Percentiles rank a stretch among this genome's conserved stretches.
Evolutionary conservation across 1,139 yeast genomes (phyloP).

Genomic region (Eremothecium gossypii): DNA sequence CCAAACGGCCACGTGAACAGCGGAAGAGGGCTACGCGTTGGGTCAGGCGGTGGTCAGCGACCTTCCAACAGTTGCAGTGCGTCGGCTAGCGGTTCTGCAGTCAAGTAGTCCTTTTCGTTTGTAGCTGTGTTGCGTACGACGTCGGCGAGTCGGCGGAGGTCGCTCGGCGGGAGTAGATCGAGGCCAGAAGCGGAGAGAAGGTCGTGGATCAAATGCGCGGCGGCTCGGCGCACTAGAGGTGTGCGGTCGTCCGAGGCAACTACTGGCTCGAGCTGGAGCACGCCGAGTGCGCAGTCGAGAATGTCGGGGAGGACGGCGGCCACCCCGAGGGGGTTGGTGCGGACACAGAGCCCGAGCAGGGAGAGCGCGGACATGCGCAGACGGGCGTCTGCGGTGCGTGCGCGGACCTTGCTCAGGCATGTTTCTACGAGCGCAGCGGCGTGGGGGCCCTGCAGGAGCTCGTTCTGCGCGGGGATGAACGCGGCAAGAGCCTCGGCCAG

Average conservation of each 20-base stretch:
- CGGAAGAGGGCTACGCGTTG: no score
- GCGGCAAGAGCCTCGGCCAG: constrained; percentile 73
- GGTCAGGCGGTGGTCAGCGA: no score
- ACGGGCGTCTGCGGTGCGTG: constrained; percentile 40
- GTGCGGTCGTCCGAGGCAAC: constrained; percentile 33
- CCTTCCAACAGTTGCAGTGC: no score
- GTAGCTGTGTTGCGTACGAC: neutral
- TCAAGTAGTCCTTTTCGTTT: neutral
- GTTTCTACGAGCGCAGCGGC: constrained; percentile 32
- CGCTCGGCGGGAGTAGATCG: constrained; percentile 38
- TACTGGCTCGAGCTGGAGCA: constrained; percentile 46
- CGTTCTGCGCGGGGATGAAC: constrained; percentile 43
- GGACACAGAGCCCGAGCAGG: constrained; percentile 59
- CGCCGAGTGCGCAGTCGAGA: constrained; percentile 68
- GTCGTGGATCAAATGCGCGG: constrained; percentile 62
- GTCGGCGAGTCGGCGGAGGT: neutral
- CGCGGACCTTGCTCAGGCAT: constrained; percentile 24
- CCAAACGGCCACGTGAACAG: no score
- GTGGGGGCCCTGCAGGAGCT: constrained; percentile 37
- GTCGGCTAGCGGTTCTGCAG: no score
- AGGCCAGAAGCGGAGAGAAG: constrained; percentile 42
- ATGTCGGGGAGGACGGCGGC: constrained; percentile 41
- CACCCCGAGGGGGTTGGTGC: constrained; percentile 49
- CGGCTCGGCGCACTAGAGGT: constrained; percentile 58
- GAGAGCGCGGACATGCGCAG: constrained; percentile 84